These are phyloP conservation scores for Protomyces lactucae-debilis DNA, from an alignment of 1,139 yeast genomes.

Conservation along the genomic window DNA sequence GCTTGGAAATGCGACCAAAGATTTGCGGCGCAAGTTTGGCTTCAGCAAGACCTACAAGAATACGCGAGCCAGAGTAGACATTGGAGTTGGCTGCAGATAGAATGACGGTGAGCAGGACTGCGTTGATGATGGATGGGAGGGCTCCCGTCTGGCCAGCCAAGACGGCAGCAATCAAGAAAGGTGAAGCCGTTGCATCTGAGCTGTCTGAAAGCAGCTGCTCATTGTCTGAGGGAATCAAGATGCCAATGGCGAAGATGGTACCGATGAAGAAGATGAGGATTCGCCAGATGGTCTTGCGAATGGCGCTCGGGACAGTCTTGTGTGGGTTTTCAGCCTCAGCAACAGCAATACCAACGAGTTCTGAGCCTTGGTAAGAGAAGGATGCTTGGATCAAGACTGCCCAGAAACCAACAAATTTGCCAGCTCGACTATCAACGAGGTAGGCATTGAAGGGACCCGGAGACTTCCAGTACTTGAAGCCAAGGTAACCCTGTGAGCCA, in stretches of 20 bases:
- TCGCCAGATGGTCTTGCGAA: slow-evolving; percentile 74
- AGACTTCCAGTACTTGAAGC: slow-evolving; percentile 69
- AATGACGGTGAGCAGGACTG: slow-evolving; percentile 67
- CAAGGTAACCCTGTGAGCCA: slow-evolving; percentile 51
- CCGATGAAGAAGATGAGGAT: slow-evolving; percentile 75
- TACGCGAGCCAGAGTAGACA: slow-evolving; percentile 59
- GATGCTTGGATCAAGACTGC: slow-evolving; percentile 60
- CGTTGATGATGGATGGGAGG: slow-evolving; percentile 68
- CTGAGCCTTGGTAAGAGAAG: slow-evolving; percentile 66
- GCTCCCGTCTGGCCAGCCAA: slow-evolving; percentile 59
- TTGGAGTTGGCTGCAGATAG: slow-evolving; percentile 72
- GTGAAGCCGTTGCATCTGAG: slow-evolving; percentile 51
- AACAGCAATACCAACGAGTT: slow-evolving; percentile 80
- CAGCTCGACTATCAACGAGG: slow-evolving; percentile 33
- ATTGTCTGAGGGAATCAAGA: slow-evolving; percentile 75
- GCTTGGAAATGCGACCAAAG: slow-evolving; percentile 52
- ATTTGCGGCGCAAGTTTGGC: slow-evolving; percentile 59
- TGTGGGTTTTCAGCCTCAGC: slow-evolving; percentile 85
- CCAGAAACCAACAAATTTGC: slow-evolving; percentile 64
- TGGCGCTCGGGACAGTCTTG: slow-evolving; percentile 76
- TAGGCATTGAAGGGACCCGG: slow-evolving; percentile 78
- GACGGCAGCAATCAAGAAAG: slow-evolving; percentile 68
- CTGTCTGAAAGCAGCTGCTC: slow-evolving; percentile 44
- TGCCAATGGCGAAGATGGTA: slow-evolving; percentile 55
- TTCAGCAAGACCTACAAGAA: slow-evolving; percentile 54